Evolutionary conservation across 1,139 yeast genomes (phyloP).

Genomic region (Kodamaea ohmeri): DNA sequence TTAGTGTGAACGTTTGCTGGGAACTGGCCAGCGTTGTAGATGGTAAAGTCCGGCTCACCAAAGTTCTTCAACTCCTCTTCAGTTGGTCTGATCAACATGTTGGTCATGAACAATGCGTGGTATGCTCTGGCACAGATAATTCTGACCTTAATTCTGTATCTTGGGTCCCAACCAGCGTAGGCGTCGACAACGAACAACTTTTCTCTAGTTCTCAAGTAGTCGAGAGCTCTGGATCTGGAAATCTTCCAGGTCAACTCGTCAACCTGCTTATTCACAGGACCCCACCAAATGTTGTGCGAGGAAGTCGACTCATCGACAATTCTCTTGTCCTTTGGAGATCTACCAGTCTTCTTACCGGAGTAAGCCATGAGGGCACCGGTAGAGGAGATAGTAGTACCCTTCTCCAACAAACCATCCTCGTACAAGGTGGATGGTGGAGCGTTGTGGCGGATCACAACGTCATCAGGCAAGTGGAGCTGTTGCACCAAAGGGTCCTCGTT

Average conservation of each 20-base stretch:
- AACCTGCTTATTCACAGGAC: slow-evolving; percentile 95
- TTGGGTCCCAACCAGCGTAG: slow-evolving; percentile 98
- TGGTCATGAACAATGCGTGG: slow-evolving; percentile 97
- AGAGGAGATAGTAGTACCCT: slow-evolving; percentile 88
- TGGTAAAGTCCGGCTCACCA: slow-evolving; percentile 97
- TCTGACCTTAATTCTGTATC: slow-evolving; percentile 94
- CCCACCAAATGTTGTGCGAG: slow-evolving; percentile 93
- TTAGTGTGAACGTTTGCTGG: slow-evolving; percentile 96
- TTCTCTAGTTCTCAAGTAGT: slow-evolving; percentile 93
- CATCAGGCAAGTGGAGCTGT: slow-evolving; percentile 45
- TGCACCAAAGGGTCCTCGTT: slow-evolving; percentile 45
- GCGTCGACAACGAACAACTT: slow-evolving; percentile 95
- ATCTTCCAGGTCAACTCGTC: slow-evolving; percentile 94
- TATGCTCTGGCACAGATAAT: slow-evolving; percentile 98
- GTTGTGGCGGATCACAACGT: slow-evolving; percentile 69
- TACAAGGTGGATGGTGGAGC: slow-evolving; percentile 91
- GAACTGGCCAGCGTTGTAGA: slow-evolving; percentile 98
- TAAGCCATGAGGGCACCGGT: slow-evolving; percentile 95
- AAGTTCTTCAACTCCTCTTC: slow-evolving; percentile 82
- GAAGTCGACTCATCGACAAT: slow-evolving; percentile 94
- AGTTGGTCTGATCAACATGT: slow-evolving; percentile 95
- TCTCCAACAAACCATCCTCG: slow-evolving; percentile 91
- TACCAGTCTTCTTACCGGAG: slow-evolving; percentile 95
- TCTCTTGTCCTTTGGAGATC: slow-evolving; percentile 98
- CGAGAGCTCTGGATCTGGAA: slow-evolving; percentile 94